These are phyloP conservation scores for Colletotrichum sojae DNA, from an alignment of 2,329 filamentous ascomycete genomes.

Conservation along the genomic window DNA sequence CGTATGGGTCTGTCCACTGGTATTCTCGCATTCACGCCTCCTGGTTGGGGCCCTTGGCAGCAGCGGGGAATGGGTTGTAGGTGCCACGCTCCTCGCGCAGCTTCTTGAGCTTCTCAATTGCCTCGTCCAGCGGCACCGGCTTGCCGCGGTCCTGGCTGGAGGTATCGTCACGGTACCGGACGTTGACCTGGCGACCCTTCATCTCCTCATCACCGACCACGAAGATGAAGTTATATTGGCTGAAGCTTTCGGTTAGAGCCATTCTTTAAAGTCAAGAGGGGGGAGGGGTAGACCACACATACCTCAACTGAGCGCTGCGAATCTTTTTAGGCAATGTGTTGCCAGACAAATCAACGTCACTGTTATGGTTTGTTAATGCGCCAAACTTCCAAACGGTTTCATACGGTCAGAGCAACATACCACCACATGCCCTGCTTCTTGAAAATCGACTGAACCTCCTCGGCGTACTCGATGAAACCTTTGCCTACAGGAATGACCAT, in stretches of 20 bases:
- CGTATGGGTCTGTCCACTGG: conserved; percentile 1
- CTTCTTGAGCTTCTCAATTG: conserved; percentile 67
- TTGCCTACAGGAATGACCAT: conserved; percentile 74
- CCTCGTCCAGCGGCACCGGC: conserved; percentile 69
- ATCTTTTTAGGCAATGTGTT: conserved; percentile 95
- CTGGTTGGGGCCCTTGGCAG: conserved; percentile 37
- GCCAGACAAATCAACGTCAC: conserved; percentile 77
- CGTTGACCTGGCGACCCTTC: conserved; percentile 72
- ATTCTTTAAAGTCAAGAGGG: neutral
- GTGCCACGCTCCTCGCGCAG: conserved; percentile 63
- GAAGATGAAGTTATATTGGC: conserved; percentile 45
- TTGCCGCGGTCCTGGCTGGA: conserved; percentile 73
- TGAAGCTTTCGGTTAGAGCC: conserved; percentile 42
- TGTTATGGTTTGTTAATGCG: neutral
- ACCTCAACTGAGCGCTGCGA: conserved; percentile 84
- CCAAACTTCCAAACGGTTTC: neutral
- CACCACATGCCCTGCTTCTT: conserved; percentile 78
- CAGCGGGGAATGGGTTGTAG: conserved; percentile 54
- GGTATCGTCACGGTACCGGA: conserved; percentile 75
- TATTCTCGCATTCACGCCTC: conserved; percentile 41
- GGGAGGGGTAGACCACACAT: conserved; percentile 59
- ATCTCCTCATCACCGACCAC: conserved; percentile 75
- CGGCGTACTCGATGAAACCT: conserved; percentile 79
- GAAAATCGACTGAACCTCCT: conserved; percentile 80
- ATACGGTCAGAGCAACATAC: conserved; percentile 4